Evolutionary conservation across 2,329 filamentous ascomycete species (phyloP).

Genomic region (Monilinia aucupariae): DNA sequence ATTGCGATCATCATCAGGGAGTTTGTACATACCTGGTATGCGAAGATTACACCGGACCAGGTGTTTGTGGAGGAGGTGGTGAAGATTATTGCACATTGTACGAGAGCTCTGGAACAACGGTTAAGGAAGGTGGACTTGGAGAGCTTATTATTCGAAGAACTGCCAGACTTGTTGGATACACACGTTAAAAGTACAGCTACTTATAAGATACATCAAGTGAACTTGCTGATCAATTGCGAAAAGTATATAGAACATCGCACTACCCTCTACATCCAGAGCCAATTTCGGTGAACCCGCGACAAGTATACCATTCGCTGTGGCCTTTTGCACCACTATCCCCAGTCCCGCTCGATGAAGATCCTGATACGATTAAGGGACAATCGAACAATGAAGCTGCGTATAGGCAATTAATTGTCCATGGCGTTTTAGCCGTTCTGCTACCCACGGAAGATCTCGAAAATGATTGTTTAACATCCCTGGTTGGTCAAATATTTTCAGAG

Average conservation of each 20-base stretch:
- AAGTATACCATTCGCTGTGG: constrained; percentile 77
- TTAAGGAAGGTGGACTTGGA: constrained; percentile 78
- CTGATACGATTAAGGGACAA: constrained; percentile 54
- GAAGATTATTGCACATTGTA: constrained; percentile 88
- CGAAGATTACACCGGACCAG: constrained; percentile 84
- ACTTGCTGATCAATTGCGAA: constrained; percentile 16
- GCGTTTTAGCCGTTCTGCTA: constrained; percentile 73
- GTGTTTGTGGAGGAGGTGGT: constrained; percentile 82
- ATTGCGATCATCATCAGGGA: constrained; percentile 85
- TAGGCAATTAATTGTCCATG: constrained; percentile 81
- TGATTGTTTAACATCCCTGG: constrained; percentile 72
- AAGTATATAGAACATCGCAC: constrained; percentile 69
- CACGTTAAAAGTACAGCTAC: constrained; percentile 65
- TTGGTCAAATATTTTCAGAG: constrained; percentile 84
- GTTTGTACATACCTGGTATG: constrained; percentile 90
- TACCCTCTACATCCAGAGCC: constrained; percentile 52
- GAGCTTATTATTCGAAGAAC: constrained; percentile 76
- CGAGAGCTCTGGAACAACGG: constrained; percentile 78
- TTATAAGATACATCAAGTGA: background rate
- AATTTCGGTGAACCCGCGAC: constrained; percentile 55
- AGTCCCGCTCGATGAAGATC: constrained; percentile 51
- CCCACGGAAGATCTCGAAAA: constrained; percentile 92
- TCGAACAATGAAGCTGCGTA: constrained; percentile 74
- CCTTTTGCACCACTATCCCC: constrained; percentile 78
- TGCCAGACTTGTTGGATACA: constrained; percentile 72